Evolutionary conservation across 345 rosid species (phyloP), one percentile per base, ranked within the genome.

Genomic region (rapeseed (Brassica napus)): DNA sequence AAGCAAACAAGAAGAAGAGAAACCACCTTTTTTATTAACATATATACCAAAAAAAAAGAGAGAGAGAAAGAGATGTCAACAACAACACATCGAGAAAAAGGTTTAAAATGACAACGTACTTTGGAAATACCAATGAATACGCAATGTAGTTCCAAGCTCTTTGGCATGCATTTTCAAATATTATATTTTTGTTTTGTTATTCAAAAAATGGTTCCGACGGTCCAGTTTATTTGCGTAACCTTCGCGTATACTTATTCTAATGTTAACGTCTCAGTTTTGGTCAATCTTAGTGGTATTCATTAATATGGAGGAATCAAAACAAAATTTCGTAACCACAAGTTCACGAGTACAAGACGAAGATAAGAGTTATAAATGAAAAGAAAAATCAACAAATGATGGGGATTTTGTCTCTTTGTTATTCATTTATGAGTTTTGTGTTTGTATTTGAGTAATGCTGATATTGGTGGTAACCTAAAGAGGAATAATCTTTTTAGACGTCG

Each of bases 141-240:
- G 73, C 52, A 73, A 32, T 73, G 71, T 49, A 49, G 57, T 49
- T 49, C 57, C 57, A n/a, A 49, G 57, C 57, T 49, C 57, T 49
- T 49, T 49, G 16, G 57, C 18, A n/a, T 49, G 18, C 57, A 49
- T n/a, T 14, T 49, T 49, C 57, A 44, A 44, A 8, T 39, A 42
- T 42, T 9, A 42, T 42, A 42, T 12, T 44, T 12, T 44, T 44
- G 5, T 5, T n/a, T 49, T 49, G 57, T 49, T 4, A 49, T 49
- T 49, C 57, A 14, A 49, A 49, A 49, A n/a, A 49, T 14, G 18
- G 5, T 49, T n/a, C 7, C 57, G 57, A 75, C 83, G 83, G 83
- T 80, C 76, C 42, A 69, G 39, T 49, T 75, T 70, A 31, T 69
- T 80, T 70, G 68, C 79, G 83, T 80, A 80, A 54, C 57, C 62